Conservation (phyloP, 805 yeast species). For the Kluyveromyces nonfermentans region DNA sequence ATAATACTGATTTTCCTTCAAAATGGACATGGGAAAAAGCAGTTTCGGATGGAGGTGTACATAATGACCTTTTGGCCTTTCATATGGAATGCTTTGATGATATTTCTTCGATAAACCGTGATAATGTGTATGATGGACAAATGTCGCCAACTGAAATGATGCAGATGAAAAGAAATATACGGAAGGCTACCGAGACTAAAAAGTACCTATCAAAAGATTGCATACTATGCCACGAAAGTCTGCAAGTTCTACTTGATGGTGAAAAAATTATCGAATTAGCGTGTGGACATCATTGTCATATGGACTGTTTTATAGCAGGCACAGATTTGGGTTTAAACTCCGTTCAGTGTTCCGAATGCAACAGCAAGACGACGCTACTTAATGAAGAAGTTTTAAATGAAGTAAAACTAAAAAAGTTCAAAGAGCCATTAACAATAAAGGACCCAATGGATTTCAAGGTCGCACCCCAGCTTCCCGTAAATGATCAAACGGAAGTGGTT, state of each 20-base stretch:
- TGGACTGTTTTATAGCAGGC: constrained; percentile 33
- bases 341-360: constrained; percentile 26
- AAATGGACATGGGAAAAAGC: not conserved
- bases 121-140: constrained; percentile 12
- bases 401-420: constrained; percentile 15
- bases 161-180: constrained; percentile 9
- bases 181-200: constrained; percentile 15
- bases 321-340: constrained; percentile 12
- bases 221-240: constrained; percentile 37
- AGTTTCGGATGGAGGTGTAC: not conserved
- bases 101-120: not conserved
- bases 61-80: not conserved
- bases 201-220: constrained; percentile 28
- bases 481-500: not conserved
- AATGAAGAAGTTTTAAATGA: constrained; percentile 24
- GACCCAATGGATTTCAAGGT: not conserved
- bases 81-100: not conserved
- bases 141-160: constrained; percentile 18
- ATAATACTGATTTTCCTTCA: not conserved
- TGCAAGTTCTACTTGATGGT: constrained; percentile 32
- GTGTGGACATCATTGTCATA: constrained; percentile 38
- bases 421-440: constrained; percentile 3
- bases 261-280: constrained; percentile 35
- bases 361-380: constrained; percentile 16
- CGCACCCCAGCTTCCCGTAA: not conserved